Evolutionary conservation across 2,329 filamentous ascomycete species (phyloP), one percentile per base, ranked within the genome.

Genomic region (Xylaria sp.): DNA sequence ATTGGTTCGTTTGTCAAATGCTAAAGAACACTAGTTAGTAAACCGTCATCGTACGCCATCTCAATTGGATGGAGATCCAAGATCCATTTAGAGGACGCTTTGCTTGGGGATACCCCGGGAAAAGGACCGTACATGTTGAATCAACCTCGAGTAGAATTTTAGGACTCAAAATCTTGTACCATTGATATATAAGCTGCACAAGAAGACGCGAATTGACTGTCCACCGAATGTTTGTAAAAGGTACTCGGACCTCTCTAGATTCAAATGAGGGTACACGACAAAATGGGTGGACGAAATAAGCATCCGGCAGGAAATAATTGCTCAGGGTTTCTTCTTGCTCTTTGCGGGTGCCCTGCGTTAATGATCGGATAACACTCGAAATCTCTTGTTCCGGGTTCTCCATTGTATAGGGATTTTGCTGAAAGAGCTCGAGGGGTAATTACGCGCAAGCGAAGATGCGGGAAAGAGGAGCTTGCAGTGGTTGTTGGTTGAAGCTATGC

Each of bases 151-250:
- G 81, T 51, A 90, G 85, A 72, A 96, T 92, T 21, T 84, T 82
- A 0, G 94, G 94, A 69, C 90, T 93, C 77, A 97, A 84, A 71
- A 95, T 91, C 76, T 93, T 93, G 80, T 97, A 95, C 92, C 92
- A 94, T 48, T 89, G 88, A 76, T 93, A 97, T 65, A 97, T 90
- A 73, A 86, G 84, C 57, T 87, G 82, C 21, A 97, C 84, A 5
- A 92, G 77, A 81, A 85, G 88, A 51, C 92, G 85, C 10, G 92
- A 94, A 71, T 90, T 87, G 27, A 87, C 64, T 0, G 75, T 74
- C 61, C 51, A 60, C 13, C 76, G 79, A 5, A 9, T 16, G 25
- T 61, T 60, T 29, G 25, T 54, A 0, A 83, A 72, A 2, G 84
- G 73, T 16, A 70, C 16, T 1, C 83, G 85, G 1, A 87, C 59